Conservation (phyloP, 1,284 basidiomycete species). For the Microbotryum saponariae region DNA sequence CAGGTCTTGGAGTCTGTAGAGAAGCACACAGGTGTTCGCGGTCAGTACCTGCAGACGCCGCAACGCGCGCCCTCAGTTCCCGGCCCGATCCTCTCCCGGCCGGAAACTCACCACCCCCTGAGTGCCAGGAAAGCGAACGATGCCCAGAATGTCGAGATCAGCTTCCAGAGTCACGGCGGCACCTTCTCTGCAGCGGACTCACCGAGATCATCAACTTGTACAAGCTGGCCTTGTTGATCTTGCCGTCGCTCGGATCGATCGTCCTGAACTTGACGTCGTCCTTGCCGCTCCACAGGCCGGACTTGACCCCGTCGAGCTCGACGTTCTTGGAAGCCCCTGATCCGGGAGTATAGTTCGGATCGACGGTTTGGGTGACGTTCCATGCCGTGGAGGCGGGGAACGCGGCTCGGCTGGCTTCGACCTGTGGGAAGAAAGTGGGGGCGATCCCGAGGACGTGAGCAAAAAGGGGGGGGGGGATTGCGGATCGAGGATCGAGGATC, state of each 20-base stretch:
- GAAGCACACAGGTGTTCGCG: not conserved
- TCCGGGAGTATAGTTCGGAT: conserved; percentile 52
- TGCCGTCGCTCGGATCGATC: conserved; percentile 49
- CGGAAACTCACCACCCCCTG: conserved; percentile 16
- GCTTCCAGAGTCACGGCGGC: not conserved
- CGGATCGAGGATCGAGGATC: not conserved
- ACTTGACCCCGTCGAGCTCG: conserved; percentile 43
- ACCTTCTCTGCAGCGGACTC: not conserved
- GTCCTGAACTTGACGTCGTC: conserved; percentile 51
- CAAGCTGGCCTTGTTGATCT: conserved; percentile 40
- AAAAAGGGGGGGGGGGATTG: not conserved
- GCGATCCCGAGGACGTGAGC: not conserved
- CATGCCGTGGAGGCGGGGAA: conserved; percentile 9
- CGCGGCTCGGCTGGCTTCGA: conserved; percentile 18
- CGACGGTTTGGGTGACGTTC: conserved; percentile 42
- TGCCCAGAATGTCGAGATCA: not conserved
- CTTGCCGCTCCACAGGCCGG: conserved; percentile 50
- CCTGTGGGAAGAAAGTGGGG: conserved; percentile 6
- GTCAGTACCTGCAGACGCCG: not conserved
- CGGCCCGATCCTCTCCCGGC: too few relatives aligned
- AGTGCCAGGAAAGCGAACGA: not conserved
- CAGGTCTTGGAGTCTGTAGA: conserved; percentile 53
- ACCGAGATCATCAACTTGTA: conserved; percentile 53
- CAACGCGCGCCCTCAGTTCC: too few relatives aligned
- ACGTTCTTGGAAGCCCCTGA: conserved; percentile 41